Conservation (phyloP, 192 early-diverging fungal species). For the Dissophora ornata region DNA sequence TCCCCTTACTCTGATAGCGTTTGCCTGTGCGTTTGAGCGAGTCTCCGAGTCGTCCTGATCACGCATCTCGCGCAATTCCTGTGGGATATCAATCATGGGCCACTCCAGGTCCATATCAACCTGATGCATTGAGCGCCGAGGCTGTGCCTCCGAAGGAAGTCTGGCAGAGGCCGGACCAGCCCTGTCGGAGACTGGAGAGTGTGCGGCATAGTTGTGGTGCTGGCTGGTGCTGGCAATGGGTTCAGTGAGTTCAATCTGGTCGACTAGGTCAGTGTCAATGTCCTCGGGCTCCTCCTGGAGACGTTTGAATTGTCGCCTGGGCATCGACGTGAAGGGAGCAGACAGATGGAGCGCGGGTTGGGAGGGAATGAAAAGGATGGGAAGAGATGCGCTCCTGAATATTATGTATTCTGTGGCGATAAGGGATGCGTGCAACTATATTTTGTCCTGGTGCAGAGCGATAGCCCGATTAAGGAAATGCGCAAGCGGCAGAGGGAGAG, state of each 20-base stretch:
- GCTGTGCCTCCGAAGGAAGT: conserved; percentile 22
- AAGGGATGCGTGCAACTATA: no score
- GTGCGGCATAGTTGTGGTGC: conserved; percentile 9
- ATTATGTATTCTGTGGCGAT: no score
- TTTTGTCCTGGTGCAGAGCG: no score
- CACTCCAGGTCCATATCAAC: conserved; percentile 52
- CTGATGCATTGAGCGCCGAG: conserved; percentile 46
- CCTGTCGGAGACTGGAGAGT: conserved; percentile 39
- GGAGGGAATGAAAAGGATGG: no score
- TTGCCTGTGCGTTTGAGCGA: conserved; percentile 55
- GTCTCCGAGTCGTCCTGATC: conserved; percentile 35
- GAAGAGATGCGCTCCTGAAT: no score
- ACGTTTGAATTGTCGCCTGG: conserved; percentile 44
- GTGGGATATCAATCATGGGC: conserved; percentile 57
- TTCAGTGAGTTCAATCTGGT: conserved; percentile 46
- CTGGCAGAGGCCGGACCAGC: conserved; percentile 32
- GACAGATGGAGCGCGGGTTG: no score
- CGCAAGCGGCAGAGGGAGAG: no score
- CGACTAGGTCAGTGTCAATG: conserved; percentile 32
- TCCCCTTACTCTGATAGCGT: conserved; percentile 55
- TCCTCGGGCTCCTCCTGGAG: conserved; percentile 46
- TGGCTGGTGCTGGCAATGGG: conserved; percentile 12
- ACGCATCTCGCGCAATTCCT: conserved; percentile 48
- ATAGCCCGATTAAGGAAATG: no score
- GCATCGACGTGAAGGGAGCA: conserved; percentile 8